Evolutionary conservation across 2,329 filamentous ascomycete genomes (phyloP), one percentile per base, ranked within the genome.

Genomic region (Penicillium carneum): DNA sequence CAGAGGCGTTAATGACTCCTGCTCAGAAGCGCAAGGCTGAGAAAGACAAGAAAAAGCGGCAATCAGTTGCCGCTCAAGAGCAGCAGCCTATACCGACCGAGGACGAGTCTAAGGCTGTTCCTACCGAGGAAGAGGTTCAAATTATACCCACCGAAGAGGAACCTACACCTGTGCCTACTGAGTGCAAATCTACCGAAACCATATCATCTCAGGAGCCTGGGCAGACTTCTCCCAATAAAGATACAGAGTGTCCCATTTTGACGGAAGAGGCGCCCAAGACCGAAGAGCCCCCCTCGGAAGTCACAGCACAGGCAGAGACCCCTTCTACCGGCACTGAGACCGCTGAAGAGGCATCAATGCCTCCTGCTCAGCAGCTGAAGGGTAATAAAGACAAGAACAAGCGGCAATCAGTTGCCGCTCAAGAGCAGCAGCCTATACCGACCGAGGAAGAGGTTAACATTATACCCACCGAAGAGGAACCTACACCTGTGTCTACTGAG

Each of bases 11-110:
- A 39, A 63, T 66, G 55, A 61, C 65, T 29, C 57, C 65, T 31
- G 64, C 65, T 0, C 62, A 68, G 34, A 68, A 61, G 57, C 43
- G 48, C n/a, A 66, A 68, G 31, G 59, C 59, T 4, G 68, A 68
- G 55, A 66, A 70, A 47, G 66, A 69, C 14, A 70, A 64, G 53
- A 69, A 69, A 43, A 69, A 69, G 61, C 64, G 68, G 51, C 65
- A 70, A 31, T 68, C 68, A 20, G 52, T 63, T n/a, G 42, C 54
- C 38, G 51, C 57, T 2, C 63, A 64, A 16, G 46, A 59, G 1
- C 51, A 57, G 20, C 20, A 36, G n/a, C 2, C 33, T 26, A n/a
- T 10, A 26, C 5, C 23, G n/a, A 16, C 14, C 29, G 55, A 42
- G 10, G 51, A 60, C 39, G 56, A 57, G 20, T 26, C 45, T 8